Conservation (phyloP, 2,329 filamentous ascomycete genomes). For the Magnaporthiopsis rhizophila region DNA sequence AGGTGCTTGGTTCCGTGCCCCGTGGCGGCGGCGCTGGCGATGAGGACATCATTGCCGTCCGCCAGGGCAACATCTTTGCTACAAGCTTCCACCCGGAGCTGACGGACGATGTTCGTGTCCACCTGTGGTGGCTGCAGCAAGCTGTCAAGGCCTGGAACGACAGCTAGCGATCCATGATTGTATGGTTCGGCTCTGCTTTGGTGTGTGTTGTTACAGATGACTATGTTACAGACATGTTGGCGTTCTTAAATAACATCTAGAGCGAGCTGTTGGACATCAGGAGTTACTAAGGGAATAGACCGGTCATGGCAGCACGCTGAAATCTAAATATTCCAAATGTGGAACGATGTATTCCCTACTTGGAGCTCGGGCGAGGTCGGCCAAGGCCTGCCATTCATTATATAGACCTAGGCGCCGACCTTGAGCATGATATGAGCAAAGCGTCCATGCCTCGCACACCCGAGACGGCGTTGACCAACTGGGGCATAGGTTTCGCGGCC, state of each 20-base stretch:
- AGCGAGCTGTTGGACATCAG: not conserved
- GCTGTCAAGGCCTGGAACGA: slow-evolving; percentile 36
- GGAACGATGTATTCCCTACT: not conserved
- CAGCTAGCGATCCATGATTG: not conserved
- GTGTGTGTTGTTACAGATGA: not conserved
- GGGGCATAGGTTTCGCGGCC: not conserved
- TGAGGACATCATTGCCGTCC: slow-evolving; percentile 75
- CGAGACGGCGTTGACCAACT: not conserved
- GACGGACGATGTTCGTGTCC: slow-evolving; percentile 79
- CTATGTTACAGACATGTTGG: not conserved
- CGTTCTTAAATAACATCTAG: not conserved
- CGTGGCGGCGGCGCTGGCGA: slow-evolving; percentile 27
- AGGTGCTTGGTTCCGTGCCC: slow-evolving; percentile 45
- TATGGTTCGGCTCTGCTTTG: not conserved
- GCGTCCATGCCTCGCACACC: slow-evolving; percentile 14
- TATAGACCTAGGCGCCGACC: slow-evolving; percentile 16
- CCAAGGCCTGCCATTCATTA: slow-evolving; percentile 14
- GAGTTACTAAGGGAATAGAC: not conserved
- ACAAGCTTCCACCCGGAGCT: slow-evolving; percentile 95
- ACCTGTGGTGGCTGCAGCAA: slow-evolving; percentile 85
- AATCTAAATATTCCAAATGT: not conserved
- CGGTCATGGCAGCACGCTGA: no score
- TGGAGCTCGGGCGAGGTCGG: no score
- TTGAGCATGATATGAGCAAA: slow-evolving; percentile 19
- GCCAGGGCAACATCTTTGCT: slow-evolving; percentile 85